These are phyloP conservation scores for Ocimum tenuiflorum DNA, from an alignment of 257 asterid species.

Conservation along the genomic window DNA sequence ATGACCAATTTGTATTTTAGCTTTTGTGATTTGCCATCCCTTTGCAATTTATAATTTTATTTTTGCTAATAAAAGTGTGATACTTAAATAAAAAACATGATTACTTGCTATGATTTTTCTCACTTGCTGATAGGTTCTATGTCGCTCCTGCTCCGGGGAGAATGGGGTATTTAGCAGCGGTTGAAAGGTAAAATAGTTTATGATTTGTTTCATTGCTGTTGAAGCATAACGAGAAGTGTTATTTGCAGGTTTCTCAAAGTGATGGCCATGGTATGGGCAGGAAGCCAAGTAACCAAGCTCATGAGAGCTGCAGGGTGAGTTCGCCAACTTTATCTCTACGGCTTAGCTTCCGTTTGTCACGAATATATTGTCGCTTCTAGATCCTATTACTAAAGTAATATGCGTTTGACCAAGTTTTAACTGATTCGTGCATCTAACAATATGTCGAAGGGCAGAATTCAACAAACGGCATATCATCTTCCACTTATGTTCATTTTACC, in stretches of 20 bases:
- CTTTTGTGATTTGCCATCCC: too few relatives aligned
- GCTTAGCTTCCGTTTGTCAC: slow-evolving; percentile 14
- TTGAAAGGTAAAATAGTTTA: slow-evolving; percentile 44
- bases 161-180: slow-evolving; percentile 82
- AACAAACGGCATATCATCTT: too few relatives aligned
- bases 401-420: too few relatives aligned
- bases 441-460: too few relatives aligned
- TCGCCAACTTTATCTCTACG: slow-evolving; percentile 6
- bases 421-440: too few relatives aligned
- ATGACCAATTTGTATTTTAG: neutral
- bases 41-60: too few relatives aligned
- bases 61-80: too few relatives aligned
- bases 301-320: slow-evolving; percentile 93
- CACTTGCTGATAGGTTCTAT: slow-evolving; percentile 52
- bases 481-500: too few relatives aligned
- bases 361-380: neutral
- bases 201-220: slow-evolving; percentile 1
- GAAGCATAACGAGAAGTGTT: slow-evolving; percentile 3
- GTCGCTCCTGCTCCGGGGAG: slow-evolving; percentile 76
- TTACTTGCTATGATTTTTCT: slow-evolving; percentile 1
- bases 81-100: too few relatives aligned
- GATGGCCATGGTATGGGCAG: slow-evolving; percentile 99
- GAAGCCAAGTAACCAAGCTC: slow-evolving; percentile 94
- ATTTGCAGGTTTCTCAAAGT: slow-evolving; percentile 75
- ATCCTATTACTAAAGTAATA: too few relatives aligned